Base-by-base conservation (phyloP, 1,139 yeast species). In the Saccharomycopsis phalli region DNA sequence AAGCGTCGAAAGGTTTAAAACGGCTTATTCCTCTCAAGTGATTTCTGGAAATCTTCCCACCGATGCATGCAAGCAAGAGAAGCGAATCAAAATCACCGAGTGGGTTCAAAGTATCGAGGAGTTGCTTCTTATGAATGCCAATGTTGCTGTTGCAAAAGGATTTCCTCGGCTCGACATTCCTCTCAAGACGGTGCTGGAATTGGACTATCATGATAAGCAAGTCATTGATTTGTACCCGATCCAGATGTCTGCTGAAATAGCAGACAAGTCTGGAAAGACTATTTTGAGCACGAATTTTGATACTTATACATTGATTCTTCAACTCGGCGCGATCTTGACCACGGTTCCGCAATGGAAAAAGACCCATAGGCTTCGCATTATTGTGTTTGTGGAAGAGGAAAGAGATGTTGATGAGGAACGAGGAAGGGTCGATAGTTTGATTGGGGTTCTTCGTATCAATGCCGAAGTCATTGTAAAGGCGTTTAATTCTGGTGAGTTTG, bases 71-170 rank as follows among this genome's bases (percentile, higher is more conserved):
- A 73, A 72, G 46, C 95, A 86, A 53, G 65, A 71, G 28, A 78
- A 78, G 45, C 25, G 45, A 14, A 74, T 87, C 10, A 68, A 77
- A 2, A 71, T 84, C 8, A 71, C 71, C 37, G 88, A 86, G 54
- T 91, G 97, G 96, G 94, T 91, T 26, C 86, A 86, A 50, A 75
- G 87, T 23, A 73, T 91, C 23, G 98, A 91, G 55, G 98, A 91
- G 57, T 66, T 91, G 51, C 69, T 91, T n/a, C 68, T 87, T n/a
- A 74, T 91, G 80, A 86, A 83, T 53, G 83, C 94, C 1, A 88
- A 94, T 38, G 87, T 91, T 25, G 97, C 95, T 0, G 79, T 91
- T 37, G 95, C 97, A 0, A 86, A 84, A 37, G 95, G 94, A 7
- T 91, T 91, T 53, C 69, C 74, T 4, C 53, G 63, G 7, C 55